phyloP scores from a whole-genome alignment of 148 eudicot species.

The Cornus florida region DNA sequence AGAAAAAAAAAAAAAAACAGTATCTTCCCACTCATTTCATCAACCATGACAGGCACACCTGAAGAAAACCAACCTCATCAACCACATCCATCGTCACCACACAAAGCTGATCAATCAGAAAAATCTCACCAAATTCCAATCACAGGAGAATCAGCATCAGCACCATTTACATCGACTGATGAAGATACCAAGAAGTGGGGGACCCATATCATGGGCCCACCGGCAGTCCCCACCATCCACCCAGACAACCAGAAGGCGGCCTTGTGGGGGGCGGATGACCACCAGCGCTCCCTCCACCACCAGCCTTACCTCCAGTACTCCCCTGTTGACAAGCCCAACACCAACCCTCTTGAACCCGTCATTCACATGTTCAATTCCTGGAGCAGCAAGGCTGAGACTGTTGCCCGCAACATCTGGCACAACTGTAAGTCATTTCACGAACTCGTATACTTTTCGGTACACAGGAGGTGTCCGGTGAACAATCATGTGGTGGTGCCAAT shows the following conservation, averaged over 20 bases:
- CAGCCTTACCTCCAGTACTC: conserved; percentile 55
- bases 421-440: conserved; percentile 26
- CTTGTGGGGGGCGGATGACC: conserved; percentile 49
- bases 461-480: too few species aligned
- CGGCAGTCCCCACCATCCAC: conserved; percentile 52
- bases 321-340: conserved; percentile 50
- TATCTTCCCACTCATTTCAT: background rate
- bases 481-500: too few species aligned
- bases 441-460: too few species aligned
- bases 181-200: conserved; percentile 61
- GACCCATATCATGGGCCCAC: conserved; percentile 66
- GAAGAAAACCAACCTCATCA: conserved; percentile 3
- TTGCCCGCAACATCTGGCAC: conserved; percentile 62
- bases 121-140: background rate
- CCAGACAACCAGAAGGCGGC: conserved; percentile 73
- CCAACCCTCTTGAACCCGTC: conserved; percentile 53
- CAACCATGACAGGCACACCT: conserved; percentile 19
- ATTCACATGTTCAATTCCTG: conserved; percentile 52
- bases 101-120: background rate
- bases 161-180: background rate
- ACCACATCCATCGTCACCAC: too few species aligned
- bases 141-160: background rate
- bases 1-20: background rate
- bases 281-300: conserved; percentile 23
- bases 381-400: conserved; percentile 52